Conservation (phyloP, 139 green algal species). For the Limnomonas spitsbergensis region DNA sequence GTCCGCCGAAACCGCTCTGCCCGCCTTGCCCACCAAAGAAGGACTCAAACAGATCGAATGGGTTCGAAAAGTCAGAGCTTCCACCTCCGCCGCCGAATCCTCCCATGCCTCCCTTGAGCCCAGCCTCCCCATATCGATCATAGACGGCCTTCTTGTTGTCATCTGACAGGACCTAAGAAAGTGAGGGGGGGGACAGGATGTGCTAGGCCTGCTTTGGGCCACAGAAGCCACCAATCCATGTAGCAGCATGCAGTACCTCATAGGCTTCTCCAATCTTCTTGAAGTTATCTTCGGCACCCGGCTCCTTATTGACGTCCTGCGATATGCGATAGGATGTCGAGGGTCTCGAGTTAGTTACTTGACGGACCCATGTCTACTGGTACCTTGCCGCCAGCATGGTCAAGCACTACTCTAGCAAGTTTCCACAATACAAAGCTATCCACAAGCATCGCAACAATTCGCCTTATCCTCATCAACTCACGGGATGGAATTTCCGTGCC, state of each 20-base stretch:
- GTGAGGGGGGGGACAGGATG: too few relatives aligned
- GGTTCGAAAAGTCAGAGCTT: slow-evolving; percentile 80
- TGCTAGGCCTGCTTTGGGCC: too few relatives aligned
- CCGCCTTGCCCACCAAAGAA: slow-evolving; percentile 86
- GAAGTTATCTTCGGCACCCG: slow-evolving; percentile 92
- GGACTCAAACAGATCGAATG: slow-evolving; percentile 97
- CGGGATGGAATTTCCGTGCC: slow-evolving; percentile 95
- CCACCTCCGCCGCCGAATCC: slow-evolving; percentile 50
- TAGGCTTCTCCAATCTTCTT: slow-evolving; percentile 92
- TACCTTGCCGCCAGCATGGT: too few relatives aligned
- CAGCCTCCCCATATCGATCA: slow-evolving; percentile 93
- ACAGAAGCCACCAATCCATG: too few relatives aligned
- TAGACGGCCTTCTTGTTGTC: slow-evolving; percentile 96
- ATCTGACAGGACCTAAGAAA: slow-evolving; percentile 86
- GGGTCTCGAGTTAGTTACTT: too few relatives aligned
- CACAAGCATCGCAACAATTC: too few relatives aligned
- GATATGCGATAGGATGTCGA: too few relatives aligned
- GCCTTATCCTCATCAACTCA: too few relatives aligned
- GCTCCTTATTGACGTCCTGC: slow-evolving; percentile 94
- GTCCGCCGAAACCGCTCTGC: slow-evolving; percentile 49
- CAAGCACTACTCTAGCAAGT: too few relatives aligned
- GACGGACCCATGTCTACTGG: too few relatives aligned
- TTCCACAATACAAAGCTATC: too few relatives aligned
- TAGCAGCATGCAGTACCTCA: too few relatives aligned
- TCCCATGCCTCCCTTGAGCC: slow-evolving; percentile 84